Evolutionary conservation across 805 yeast species (phyloP).

Genomic region (Nakazawaea sp.): DNA sequence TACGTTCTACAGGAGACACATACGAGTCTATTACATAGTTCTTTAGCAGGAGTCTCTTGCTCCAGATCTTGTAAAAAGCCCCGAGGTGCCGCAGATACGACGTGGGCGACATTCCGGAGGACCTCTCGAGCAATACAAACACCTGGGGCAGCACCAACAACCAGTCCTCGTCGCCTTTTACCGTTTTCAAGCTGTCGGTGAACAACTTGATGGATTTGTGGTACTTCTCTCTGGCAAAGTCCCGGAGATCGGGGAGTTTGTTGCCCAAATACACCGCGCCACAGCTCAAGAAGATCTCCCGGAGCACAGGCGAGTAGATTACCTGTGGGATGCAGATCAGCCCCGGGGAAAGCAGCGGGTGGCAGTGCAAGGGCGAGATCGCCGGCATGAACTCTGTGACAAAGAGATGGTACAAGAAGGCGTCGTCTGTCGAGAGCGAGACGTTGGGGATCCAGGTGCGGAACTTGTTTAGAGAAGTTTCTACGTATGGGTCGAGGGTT

Average conservation of each 20-base stretch:
- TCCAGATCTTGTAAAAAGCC: conserved; percentile 28
- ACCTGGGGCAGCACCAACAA: conserved; percentile 31
- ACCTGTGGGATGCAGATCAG: conserved; percentile 33
- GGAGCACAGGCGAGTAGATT: conserved; percentile 20
- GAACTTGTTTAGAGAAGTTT: conserved; percentile 2
- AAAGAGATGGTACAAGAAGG: conserved; percentile 12
- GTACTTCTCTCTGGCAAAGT: conserved; percentile 18
- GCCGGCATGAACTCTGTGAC: conserved; percentile 10
- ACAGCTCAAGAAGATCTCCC: conserved; percentile 29
- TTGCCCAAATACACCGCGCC: conserved; percentile 32
- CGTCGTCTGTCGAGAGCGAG: conserved; percentile 11
- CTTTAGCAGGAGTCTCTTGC: conserved; percentile 15
- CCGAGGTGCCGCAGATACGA: conserved; percentile 25
- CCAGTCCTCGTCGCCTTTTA: conserved; percentile 30
- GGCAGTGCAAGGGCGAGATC: conserved; percentile 14
- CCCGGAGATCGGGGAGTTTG: conserved; percentile 20
- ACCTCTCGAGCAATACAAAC: conserved; percentile 30
- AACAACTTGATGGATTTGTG: conserved; percentile 18
- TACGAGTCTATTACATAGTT: background rate
- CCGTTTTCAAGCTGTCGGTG: conserved; percentile 15
- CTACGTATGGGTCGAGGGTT: conserved; percentile 8
- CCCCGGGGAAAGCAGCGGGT: conserved; percentile 30
- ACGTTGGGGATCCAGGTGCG: conserved; percentile 14
- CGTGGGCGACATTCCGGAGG: conserved; percentile 19
- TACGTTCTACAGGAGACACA: conserved; percentile 22